Evolutionary conservation across 192 early-diverging fungal genomes (phyloP).

Genomic region (Linnemannia exigua): DNA sequence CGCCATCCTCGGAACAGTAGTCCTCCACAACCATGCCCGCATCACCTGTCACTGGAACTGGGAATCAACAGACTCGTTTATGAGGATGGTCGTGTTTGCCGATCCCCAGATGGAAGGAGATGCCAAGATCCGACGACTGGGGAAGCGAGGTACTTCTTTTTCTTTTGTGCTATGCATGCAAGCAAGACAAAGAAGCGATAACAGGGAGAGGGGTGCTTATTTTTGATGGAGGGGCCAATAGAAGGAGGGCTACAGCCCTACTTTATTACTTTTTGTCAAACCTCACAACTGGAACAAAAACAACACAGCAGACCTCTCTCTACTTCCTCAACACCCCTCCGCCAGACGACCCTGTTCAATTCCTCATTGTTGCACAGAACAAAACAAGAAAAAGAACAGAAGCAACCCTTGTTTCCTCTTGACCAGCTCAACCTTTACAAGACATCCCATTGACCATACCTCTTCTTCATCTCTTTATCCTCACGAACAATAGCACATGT

Average conservation of each 20-base stretch:
- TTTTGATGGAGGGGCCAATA: too few relatives aligned
- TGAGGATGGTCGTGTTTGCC: slow-evolving; percentile 71
- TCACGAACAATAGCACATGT: slow-evolving; percentile 37
- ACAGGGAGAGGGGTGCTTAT: too few relatives aligned
- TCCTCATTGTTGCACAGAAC: background rate
- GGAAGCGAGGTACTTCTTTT: slow-evolving; percentile 55
- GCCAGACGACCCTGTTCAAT: background rate
- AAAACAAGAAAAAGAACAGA: background rate
- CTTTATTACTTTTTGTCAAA: slow-evolving; percentile 4
- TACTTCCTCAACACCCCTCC: background rate
- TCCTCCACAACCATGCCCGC: slow-evolving; percentile 45
- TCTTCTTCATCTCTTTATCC: background rate
- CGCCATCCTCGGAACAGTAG: slow-evolving; percentile 12
- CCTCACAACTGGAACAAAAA: background rate
- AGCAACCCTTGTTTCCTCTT: background rate
- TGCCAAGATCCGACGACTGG: slow-evolving; percentile 69
- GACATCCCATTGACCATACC: background rate
- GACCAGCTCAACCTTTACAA: background rate
- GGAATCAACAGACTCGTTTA: slow-evolving; percentile 37
- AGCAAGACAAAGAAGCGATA: background rate
- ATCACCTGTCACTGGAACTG: slow-evolving; percentile 49
- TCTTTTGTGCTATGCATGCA: background rate
- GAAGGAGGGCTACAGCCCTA: background rate
- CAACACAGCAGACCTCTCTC: background rate
- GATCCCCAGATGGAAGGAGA: slow-evolving; percentile 81